phyloP scores from a whole-genome alignment of 1,139 yeast genomes.

The Hansenula sp. region DNA sequence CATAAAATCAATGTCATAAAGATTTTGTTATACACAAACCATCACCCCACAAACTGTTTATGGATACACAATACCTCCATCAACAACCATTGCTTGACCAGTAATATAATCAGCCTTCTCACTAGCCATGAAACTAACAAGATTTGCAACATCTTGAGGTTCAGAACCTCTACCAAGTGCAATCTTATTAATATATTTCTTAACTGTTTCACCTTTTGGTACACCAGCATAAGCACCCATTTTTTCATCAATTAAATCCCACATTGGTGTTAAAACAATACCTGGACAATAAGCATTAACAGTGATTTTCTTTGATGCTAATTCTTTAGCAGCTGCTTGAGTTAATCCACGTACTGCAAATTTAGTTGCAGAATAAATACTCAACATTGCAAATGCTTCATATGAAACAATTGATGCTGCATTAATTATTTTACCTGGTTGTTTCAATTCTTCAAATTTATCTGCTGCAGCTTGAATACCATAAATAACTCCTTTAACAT shows the following conservation, averaged over 20 bases:
- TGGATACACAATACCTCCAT: conserved; percentile 33
- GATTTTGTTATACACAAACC: too few species aligned
- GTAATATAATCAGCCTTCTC: conserved; percentile 39
- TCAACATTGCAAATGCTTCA: conserved; percentile 17
- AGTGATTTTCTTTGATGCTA: conserved; percentile 23
- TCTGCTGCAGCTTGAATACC: conserved; percentile 31
- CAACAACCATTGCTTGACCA: conserved; percentile 38
- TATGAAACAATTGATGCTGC: conserved; percentile 26
- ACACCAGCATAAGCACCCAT: conserved; percentile 18
- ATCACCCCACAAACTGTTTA: too few species aligned
- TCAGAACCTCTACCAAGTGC: conserved; percentile 23
- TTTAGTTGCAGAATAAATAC: conserved; percentile 25
- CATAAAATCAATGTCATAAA: too few species aligned
- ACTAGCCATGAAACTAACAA: conserved; percentile 30
- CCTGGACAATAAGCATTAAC: conserved; percentile 29
- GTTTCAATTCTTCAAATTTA: conserved; percentile 20
- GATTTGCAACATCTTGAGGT: conserved; percentile 24
- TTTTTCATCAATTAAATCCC: conserved; percentile 24
- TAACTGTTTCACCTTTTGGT: conserved; percentile 19
- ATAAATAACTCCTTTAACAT: conserved; percentile 27
- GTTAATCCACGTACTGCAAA: conserved; percentile 28
- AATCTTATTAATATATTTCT: conserved; percentile 18
- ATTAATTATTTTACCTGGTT: conserved; percentile 27
- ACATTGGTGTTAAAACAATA: conserved; percentile 26
- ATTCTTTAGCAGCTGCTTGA: conserved; percentile 27